Conservation (phyloP, 2,329 filamentous ascomycete genomes). For the Fusarium pseudoanthophilum region DNA sequence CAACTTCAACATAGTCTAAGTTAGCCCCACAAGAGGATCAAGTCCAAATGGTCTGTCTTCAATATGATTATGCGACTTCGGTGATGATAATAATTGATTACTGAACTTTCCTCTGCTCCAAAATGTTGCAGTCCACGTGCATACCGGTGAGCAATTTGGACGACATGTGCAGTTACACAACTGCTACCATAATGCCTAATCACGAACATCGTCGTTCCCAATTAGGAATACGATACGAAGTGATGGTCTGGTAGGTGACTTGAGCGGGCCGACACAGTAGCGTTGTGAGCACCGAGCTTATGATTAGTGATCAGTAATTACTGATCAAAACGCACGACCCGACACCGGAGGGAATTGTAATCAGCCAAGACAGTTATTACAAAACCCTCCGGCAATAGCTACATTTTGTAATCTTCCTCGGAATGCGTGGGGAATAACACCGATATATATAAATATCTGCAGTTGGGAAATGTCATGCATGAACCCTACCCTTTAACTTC, state of each 20-base stretch:
- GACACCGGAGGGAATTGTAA: not conserved
- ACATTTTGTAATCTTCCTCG: rapidly evolving
- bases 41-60: no score
- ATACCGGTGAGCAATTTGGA: not conserved
- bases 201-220: rapidly evolving
- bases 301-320: not conserved
- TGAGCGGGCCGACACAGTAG: not conserved
- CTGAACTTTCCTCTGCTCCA: rapidly evolving
- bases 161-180: rapidly evolving
- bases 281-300: rapidly evolving
- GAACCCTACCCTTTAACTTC: not conserved
- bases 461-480: rapidly evolving
- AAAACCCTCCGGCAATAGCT: not conserved
- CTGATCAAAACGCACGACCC: not conserved
- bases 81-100: not conserved
- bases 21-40: not conserved
- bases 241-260: rapidly evolving
- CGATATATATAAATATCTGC: no score
- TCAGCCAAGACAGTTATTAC: not conserved
- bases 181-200: rapidly evolving
- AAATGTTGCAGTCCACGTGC: rapidly evolving
- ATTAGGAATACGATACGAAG: not conserved
- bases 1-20: slow-evolving; percentile 2
- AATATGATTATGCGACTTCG: not conserved
- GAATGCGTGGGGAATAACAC: rapidly evolving